Evolutionary conservation across 805 yeast genomes (phyloP).

Genomic region (Yamadazyma nakazawae): DNA sequence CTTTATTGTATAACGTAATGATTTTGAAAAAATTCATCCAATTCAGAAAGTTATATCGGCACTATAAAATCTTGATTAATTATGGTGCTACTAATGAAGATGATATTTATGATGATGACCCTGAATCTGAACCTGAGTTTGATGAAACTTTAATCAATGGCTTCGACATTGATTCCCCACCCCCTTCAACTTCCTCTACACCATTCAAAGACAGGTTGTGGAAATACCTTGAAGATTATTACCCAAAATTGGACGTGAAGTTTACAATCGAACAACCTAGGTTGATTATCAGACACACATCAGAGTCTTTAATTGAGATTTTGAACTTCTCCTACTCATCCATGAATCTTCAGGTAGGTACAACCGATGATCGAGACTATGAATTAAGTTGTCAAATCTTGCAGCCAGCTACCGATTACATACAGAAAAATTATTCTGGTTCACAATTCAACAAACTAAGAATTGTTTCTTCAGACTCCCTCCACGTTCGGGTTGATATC

Average conservation of each 20-base stretch:
- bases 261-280: constrained; percentile 33
- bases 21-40: constrained; percentile 25
- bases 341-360: constrained; percentile 30
- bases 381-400: constrained; percentile 32
- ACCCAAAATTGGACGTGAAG: constrained; percentile 30
- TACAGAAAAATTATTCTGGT: constrained; percentile 20
- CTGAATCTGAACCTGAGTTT: constrained; percentile 8
- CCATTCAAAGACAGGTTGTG: constrained; percentile 16
- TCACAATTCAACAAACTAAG: neutral
- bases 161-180: neutral
- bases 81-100: constrained; percentile 5
- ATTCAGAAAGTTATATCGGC: constrained; percentile 17
- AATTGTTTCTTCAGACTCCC: constrained; percentile 1
- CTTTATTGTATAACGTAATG: constrained; percentile 32
- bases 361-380: constrained; percentile 30
- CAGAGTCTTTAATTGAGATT: constrained; percentile 15
- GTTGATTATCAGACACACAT: constrained; percentile 19
- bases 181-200: constrained; percentile 1
- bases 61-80: constrained; percentile 4
- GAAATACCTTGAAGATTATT: constrained; percentile 27
- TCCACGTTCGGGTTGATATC: constrained; percentile 16
- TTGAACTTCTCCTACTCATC: constrained; percentile 34
- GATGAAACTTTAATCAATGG: constrained; percentile 9
- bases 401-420: constrained; percentile 29
- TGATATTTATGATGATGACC: neutral